Conservation (phyloP, 495 filamentous ascomycete species). For the Annulohypoxylon moriforme region DNA sequence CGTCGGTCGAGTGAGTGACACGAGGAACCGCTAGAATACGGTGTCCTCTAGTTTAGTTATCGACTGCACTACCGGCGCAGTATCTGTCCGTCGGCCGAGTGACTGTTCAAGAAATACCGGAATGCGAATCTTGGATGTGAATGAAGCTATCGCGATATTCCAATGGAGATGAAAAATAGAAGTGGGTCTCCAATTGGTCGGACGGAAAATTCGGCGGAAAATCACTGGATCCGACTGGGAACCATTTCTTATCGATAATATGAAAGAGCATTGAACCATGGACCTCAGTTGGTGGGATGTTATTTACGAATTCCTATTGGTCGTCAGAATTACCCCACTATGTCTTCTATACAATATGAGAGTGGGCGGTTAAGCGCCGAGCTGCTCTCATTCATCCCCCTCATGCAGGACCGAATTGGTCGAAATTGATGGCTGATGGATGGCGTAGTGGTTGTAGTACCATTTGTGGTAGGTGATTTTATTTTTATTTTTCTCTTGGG, state of each 20-base stretch:
- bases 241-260: slow-evolving; percentile 27
- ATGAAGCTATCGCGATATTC: slow-evolving; percentile 31
- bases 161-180: slow-evolving; percentile 13
- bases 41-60: not conserved
- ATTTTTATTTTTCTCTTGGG: slow-evolving; percentile 14
- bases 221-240: slow-evolving; percentile 6
- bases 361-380: slow-evolving; percentile 47
- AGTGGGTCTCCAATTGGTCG: slow-evolving; percentile 15
- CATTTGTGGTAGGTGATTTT: slow-evolving; percentile 17
- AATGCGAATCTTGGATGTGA: not conserved
- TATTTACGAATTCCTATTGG: slow-evolving; percentile 15
- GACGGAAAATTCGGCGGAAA: slow-evolving; percentile 27
- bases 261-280: not conserved
- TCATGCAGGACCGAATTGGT: slow-evolving; percentile 20
- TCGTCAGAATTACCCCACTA: slow-evolving; percentile 42
- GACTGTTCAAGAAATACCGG: not conserved
- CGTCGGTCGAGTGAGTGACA: not conserved
- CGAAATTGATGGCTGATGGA: not conserved
- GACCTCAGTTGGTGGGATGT: not conserved
- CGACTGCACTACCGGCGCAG: not conserved
- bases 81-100: not conserved
- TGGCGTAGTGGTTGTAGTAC: slow-evolving; percentile 29
- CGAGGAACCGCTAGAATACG: not conserved
- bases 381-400: slow-evolving; percentile 14
- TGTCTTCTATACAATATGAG: slow-evolving; percentile 24